Conservation (phyloP, 768 basidiomycete genomes). For the Rhodotorula toruloides region DNA sequence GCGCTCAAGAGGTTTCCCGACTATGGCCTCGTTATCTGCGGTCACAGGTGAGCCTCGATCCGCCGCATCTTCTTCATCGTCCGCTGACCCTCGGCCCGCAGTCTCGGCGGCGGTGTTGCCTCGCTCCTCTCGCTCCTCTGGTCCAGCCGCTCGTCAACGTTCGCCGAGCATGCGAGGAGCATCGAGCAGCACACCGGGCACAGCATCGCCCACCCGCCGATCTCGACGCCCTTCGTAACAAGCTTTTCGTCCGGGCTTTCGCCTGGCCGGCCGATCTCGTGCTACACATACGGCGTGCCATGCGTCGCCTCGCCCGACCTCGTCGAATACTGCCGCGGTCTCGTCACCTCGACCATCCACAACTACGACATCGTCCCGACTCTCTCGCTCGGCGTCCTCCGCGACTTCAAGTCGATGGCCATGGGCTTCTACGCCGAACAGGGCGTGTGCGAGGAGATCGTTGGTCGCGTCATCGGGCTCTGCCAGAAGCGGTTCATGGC, state of each 20-base stretch:
- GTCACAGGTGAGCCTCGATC: constrained; percentile 43
- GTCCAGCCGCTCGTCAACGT: constrained; percentile 38
- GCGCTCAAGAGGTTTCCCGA: constrained; percentile 44
- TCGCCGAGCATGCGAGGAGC: not conserved
- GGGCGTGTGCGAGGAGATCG: constrained; percentile 47
- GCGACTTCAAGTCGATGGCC: constrained; percentile 48
- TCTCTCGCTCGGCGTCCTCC: constrained; percentile 43
- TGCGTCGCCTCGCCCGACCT: constrained; percentile 48
- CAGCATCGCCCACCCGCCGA: constrained; percentile 32
- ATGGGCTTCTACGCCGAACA: constrained; percentile 47
- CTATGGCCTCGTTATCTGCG: constrained; percentile 47
- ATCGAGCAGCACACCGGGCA: not conserved
- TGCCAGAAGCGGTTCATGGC: constrained; percentile 41
- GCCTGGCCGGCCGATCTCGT: constrained; percentile 47
- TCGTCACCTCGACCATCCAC: constrained; percentile 47
- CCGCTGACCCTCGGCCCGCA: not conserved
- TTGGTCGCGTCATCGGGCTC: constrained; percentile 46
- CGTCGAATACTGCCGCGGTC: constrained; percentile 44
- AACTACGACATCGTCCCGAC: constrained; percentile 46
- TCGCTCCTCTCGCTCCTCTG: constrained; percentile 46
- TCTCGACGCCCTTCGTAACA: constrained; percentile 47
- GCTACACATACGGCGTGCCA: constrained; percentile 47
- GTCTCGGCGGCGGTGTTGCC: constrained; percentile 49
- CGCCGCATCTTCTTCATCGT: no score
- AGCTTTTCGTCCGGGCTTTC: constrained; percentile 45